Conservation (phyloP, 345 rosid genomes). For the Arabis alpina region DNA sequence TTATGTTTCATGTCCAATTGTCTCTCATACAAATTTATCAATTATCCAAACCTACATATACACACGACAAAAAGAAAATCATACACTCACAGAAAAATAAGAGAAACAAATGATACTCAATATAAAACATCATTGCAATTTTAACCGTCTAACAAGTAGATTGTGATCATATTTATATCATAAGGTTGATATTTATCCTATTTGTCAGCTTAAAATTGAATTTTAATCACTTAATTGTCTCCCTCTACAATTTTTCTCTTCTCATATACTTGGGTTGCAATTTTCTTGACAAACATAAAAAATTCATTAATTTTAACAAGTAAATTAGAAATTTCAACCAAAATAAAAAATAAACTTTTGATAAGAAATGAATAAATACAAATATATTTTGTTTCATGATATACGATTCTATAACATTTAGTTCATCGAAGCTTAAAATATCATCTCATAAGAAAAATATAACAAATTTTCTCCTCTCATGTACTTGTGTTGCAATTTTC, state of each 20-base stretch:
- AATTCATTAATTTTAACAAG: too few species aligned
- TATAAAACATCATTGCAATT: neutral
- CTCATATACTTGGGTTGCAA: too few species aligned
- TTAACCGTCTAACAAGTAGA: neutral
- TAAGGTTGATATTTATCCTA: neutral
- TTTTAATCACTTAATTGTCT: too few species aligned
- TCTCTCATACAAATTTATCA: constrained; percentile 20
- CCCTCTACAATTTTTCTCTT: too few species aligned
- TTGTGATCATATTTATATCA: neutral
- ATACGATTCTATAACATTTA: neutral
- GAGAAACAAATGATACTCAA: neutral
- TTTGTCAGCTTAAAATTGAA: neutral
- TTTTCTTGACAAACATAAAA: too few species aligned
- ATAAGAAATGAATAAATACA: neutral
- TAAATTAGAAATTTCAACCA: too few species aligned
- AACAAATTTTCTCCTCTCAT: neutral
- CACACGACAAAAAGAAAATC: neutral
- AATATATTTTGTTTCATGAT: neutral
- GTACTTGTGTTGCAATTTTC: neutral
- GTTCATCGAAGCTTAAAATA: neutral
- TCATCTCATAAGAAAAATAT: neutral
- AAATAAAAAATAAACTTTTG: too few species aligned
- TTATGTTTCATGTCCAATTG: constrained; percentile 28
- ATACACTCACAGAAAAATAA: neutral
- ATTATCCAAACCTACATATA: constrained; percentile 1